These are phyloP conservation scores for Capronia coronata DNA, from an alignment of 2,329 filamentous ascomycete species.

Conservation along the genomic window DNA sequence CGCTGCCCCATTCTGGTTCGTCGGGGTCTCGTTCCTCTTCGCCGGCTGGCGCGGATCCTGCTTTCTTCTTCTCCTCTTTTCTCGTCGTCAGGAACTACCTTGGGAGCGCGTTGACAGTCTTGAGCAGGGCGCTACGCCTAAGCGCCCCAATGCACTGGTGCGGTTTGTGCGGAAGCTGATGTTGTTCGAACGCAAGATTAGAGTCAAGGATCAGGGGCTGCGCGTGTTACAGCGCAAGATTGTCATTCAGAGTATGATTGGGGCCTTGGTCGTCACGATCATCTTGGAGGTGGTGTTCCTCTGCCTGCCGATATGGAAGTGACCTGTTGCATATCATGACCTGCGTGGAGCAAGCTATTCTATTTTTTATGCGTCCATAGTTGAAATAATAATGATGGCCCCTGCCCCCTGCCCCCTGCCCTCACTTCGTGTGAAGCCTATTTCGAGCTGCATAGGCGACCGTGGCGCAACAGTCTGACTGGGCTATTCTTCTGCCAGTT, in stretches of 20 bases:
- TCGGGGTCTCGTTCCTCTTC: slow-evolving; percentile 17
- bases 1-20: slow-evolving; percentile 12
- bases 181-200: slow-evolving; percentile 20
- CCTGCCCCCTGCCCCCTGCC: no score
- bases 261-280: slow-evolving; percentile 10
- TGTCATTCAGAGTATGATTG: slow-evolving; percentile 18
- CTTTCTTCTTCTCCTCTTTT: slow-evolving; percentile 20
- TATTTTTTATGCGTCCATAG: no score
- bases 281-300: slow-evolving; percentile 19
- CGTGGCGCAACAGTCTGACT: no score
- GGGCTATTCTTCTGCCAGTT: no score
- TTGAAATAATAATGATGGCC: no score
- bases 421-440: no score
- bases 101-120: slow-evolving; percentile 16
- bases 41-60: slow-evolving; percentile 18
- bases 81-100: slow-evolving; percentile 20
- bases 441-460: no score
- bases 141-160: neutral
- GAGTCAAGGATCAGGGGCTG: slow-evolving; percentile 18
- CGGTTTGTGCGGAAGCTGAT: slow-evolving; percentile 14
- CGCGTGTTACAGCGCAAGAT: slow-evolving; percentile 17
- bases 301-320: slow-evolving; percentile 19
- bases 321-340: no score
- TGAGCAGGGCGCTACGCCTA: neutral
- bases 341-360: no score